A percentile compares a stretch with the other conserved stretches of the same genome.
Evolutionary conservation across 2,329 filamentous ascomycete species (phyloP).

Genomic region (Penicillium sp.): DNA sequence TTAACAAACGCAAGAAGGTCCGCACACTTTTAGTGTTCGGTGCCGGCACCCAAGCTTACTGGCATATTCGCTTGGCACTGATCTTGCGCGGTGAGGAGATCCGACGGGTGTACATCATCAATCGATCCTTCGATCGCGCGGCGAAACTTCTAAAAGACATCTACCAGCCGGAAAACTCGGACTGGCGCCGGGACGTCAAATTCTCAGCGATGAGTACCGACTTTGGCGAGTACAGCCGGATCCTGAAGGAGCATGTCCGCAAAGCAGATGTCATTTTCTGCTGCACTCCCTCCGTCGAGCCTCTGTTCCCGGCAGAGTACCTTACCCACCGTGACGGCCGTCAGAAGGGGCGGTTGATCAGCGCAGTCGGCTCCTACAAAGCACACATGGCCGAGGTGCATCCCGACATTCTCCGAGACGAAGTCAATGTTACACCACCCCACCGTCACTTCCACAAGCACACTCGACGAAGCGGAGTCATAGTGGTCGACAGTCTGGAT

Average conservation of each 20-base stretch:
- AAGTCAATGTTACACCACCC: conserved; percentile 45
- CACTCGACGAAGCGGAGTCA: conserved; percentile 54
- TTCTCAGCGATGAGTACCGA: conserved; percentile 66
- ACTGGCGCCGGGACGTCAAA: conserved; percentile 62
- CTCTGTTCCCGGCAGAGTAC: conserved; percentile 69
- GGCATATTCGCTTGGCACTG: conserved; percentile 83
- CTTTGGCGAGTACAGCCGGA: conserved; percentile 64
- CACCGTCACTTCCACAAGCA: conserved; percentile 50
- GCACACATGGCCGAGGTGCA: conserved; percentile 79
- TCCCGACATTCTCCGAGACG: conserved; percentile 65
- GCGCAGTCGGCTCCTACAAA: conserved; percentile 51
- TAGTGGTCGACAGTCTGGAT: conserved; percentile 65
- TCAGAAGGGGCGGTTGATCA: conserved; percentile 43
- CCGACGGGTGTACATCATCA: conserved; percentile 76
- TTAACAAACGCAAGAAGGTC: conserved; percentile 63
- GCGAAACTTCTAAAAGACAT: conserved; percentile 50
- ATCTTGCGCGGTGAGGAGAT: conserved; percentile 63
- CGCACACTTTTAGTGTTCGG: conserved; percentile 80
- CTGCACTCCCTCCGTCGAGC: conserved; percentile 70
- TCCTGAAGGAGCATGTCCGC: conserved; percentile 65
- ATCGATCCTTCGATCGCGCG: conserved; percentile 53
- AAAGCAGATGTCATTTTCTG: conserved; percentile 80
- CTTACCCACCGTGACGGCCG: conserved; percentile 58
- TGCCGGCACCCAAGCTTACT: conserved; percentile 84
- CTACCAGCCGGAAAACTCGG: conserved; percentile 49